Evolutionary conservation across 2,329 filamentous ascomycete genomes (phyloP).

Genomic region (Colletotrichum magnum): DNA sequence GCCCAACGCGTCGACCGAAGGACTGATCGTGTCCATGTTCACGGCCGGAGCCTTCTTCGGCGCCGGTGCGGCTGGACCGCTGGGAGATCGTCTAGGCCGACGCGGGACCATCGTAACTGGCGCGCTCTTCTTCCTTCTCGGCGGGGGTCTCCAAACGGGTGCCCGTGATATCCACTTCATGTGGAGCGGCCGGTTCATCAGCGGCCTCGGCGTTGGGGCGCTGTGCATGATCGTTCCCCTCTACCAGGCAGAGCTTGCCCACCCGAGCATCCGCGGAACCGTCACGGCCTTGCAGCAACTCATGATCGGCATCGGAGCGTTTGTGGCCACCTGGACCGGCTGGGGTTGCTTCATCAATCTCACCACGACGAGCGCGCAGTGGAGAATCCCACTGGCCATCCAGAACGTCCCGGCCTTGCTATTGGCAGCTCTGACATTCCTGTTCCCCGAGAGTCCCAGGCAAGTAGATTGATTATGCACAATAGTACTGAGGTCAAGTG

Average conservation of each 20-base stretch:
- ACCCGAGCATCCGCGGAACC: slow-evolving; percentile 81
- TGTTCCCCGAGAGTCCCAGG: slow-evolving; percentile 78
- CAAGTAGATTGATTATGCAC: background rate
- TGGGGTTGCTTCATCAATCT: slow-evolving; percentile 49
- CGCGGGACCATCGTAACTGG: slow-evolving; percentile 79
- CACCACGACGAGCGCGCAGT: slow-evolving; percentile 48
- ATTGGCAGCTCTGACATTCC: slow-evolving; percentile 73
- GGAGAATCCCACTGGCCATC: slow-evolving; percentile 68
- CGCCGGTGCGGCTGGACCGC: slow-evolving; percentile 81
- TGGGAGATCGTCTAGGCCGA: slow-evolving; percentile 82
- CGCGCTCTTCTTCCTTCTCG: slow-evolving; percentile 78
- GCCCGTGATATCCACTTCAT: slow-evolving; percentile 72
- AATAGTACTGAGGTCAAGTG: background rate
- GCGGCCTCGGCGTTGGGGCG: slow-evolving; percentile 71
- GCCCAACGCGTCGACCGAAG: slow-evolving; percentile 57
- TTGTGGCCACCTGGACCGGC: slow-evolving; percentile 75
- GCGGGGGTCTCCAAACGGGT: slow-evolving; percentile 78
- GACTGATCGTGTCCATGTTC: slow-evolving; percentile 79
- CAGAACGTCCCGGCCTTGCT: slow-evolving; percentile 78
- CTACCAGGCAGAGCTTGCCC: slow-evolving; percentile 84
- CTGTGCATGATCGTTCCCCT: slow-evolving; percentile 64
- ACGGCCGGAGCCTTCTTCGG: slow-evolving; percentile 85
- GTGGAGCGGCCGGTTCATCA: slow-evolving; percentile 78
- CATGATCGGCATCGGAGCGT: slow-evolving; percentile 82
- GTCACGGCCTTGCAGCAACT: slow-evolving; percentile 85